Conservation (phyloP, 2,329 filamentous ascomycete genomes). For the Helicocarpus griseus region DNA sequence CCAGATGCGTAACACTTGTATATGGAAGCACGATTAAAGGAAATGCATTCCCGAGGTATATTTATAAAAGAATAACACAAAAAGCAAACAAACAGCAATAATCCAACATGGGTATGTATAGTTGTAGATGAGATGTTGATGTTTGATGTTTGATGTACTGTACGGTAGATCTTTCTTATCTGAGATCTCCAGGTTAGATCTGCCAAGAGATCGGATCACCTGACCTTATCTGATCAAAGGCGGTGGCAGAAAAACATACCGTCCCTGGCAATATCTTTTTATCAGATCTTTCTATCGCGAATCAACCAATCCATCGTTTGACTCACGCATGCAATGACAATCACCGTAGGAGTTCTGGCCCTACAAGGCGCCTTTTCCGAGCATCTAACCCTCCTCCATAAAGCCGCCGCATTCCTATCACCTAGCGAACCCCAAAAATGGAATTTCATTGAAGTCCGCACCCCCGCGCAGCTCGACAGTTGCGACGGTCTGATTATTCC, state of each 20-base stretch:
- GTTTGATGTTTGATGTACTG: too few relatives aligned
- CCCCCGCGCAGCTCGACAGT: slow-evolving; percentile 53
- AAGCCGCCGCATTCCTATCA: slow-evolving; percentile 49
- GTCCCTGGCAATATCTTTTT: too few relatives aligned
- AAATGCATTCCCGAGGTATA: too few relatives aligned
- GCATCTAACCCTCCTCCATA: slow-evolving; percentile 66
- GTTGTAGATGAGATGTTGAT: not conserved
- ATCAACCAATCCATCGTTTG: not conserved
- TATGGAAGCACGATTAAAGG: too few relatives aligned
- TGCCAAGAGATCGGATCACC: not conserved
- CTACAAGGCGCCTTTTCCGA: slow-evolving; percentile 91
- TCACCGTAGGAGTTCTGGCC: slow-evolving; percentile 52
- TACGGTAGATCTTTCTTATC: too few relatives aligned
- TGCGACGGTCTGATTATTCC: slow-evolving; percentile 85
- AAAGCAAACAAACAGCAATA: not conserved
- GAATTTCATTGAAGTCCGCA: slow-evolving; percentile 71
- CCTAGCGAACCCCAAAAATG: slow-evolving; percentile 32
- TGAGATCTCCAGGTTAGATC: too few relatives aligned
- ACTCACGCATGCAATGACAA: slow-evolving; percentile 1
- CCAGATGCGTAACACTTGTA: not conserved
- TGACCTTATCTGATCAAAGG: not conserved
- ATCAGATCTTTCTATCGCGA: too few relatives aligned
- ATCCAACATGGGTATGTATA: not conserved
- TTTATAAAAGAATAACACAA: not conserved
- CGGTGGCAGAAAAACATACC: not conserved